phyloP scores from a whole-genome alignment of 2,329 filamentous ascomycete genomes.

The Cylindrodendrum hubeiense region DNA sequence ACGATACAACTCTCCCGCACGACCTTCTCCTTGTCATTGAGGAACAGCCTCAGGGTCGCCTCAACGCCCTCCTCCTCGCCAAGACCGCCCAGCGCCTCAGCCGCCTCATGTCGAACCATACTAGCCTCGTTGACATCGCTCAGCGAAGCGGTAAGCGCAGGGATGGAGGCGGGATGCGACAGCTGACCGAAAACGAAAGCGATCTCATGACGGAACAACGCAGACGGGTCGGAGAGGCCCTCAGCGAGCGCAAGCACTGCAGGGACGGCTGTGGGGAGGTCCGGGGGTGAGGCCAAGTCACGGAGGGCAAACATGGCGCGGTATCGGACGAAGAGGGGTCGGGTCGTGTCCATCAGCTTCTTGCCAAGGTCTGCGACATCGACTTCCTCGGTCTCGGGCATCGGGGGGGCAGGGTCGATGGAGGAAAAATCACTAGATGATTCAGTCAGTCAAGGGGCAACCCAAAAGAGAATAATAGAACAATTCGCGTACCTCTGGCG shows the following conservation, averaged over 20 bases:
- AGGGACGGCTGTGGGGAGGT: conserved; percentile 89
- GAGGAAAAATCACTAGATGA: conserved; percentile 87
- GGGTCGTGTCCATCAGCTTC: conserved; percentile 80
- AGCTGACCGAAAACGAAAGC: conserved; percentile 98
- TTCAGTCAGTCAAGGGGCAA: conserved; percentile 44
- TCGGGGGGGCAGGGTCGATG: conserved; percentile 92
- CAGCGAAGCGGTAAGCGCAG: conserved; percentile 83
- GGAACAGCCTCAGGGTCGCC: conserved; percentile 82
- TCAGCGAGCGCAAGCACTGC: conserved; percentile 88
- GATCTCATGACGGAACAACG: conserved; percentile 96
- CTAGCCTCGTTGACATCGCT: conserved; percentile 85
- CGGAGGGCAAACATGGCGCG: conserved; percentile 98
- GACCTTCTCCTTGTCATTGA: conserved; percentile 92
- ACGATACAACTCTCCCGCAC: conserved; percentile 96
- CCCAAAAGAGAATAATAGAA: conserved; percentile 29
- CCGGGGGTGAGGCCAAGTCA: conserved; percentile 92
- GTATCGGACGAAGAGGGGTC: conserved; percentile 92
- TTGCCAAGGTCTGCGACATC: conserved; percentile 81
- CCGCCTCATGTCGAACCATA: conserved; percentile 98
- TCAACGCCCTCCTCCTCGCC: conserved; percentile 96
- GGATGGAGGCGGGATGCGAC: conserved; percentile 96
- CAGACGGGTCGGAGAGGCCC: conserved; percentile 87
- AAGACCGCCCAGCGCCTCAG: conserved; percentile 93
- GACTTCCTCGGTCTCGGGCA: conserved; percentile 80
- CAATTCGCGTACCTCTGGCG: conserved; percentile 75